A percentile compares a stretch with the other conserved stretches of the same genome.
phyloP scores from a whole-genome alignment of 495 filamentous ascomycete genomes.

The Stereocaulon alpinum region DNA sequence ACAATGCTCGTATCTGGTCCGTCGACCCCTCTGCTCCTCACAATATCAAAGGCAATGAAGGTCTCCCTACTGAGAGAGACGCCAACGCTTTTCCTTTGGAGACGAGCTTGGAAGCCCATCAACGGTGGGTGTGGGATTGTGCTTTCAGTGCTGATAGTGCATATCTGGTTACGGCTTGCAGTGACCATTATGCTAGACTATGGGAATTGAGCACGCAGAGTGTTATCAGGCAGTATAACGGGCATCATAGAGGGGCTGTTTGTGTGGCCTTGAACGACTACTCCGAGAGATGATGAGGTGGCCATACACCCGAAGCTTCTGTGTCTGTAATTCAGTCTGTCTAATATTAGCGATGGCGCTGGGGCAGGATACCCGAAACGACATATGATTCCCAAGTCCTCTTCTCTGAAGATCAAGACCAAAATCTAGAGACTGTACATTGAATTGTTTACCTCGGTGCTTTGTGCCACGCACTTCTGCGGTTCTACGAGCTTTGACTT shows the following conservation, averaged over 20 bases:
- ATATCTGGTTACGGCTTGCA: constrained; percentile 95
- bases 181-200: constrained; percentile 91
- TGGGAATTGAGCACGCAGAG: constrained; percentile 82
- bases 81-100: constrained; percentile 63
- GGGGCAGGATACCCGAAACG: background rate
- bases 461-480: too few species aligned
- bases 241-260: constrained; percentile 88
- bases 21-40: constrained; percentile 44
- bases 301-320: background rate
- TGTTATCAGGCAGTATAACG: constrained; percentile 96
- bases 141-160: constrained; percentile 95
- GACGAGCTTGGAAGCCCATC: constrained; percentile 83
- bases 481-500: too few species aligned
- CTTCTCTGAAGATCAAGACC: too few species aligned
- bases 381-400: background rate
- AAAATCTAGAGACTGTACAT: too few species aligned
- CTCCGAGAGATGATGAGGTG: constrained; percentile 47
- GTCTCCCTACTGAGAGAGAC: constrained; percentile 32
- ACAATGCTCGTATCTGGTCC: constrained; percentile 96
- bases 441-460: too few species aligned
- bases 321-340: background rate
- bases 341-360: constrained; percentile 15
- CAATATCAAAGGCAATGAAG: constrained; percentile 21
- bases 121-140: constrained; percentile 99
- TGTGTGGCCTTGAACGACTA: constrained; percentile 98